These are phyloP conservation scores for Erysimum cheiranthoides DNA, from an alignment of 345 rosid genomes.

Conservation along the genomic window DNA sequence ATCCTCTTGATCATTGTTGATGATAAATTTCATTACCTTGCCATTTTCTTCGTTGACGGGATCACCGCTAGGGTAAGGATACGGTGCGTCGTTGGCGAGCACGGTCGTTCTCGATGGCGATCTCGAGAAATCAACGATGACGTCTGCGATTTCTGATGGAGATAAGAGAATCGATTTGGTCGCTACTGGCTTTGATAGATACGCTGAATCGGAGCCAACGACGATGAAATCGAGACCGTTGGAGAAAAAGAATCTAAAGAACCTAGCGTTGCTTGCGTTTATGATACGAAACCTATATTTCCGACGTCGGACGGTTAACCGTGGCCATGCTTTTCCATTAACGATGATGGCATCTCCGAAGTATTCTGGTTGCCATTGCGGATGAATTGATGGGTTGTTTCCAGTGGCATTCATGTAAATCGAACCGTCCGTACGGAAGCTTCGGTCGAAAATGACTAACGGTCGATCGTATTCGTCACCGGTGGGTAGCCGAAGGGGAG, in stretches of 20 bases:
- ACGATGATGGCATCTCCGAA: slow-evolving; percentile 85
- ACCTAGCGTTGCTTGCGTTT: slow-evolving; percentile 89
- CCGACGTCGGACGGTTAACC: slow-evolving; percentile 72
- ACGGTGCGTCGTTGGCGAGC: slow-evolving; percentile 67
- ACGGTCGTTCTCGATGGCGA: slow-evolving; percentile 59
- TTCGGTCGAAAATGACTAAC: slow-evolving; percentile 74
- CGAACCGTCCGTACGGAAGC: slow-evolving; percentile 69
- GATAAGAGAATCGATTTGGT: slow-evolving; percentile 60
- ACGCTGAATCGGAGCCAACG: slow-evolving; percentile 73
- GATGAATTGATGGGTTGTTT: slow-evolving; percentile 84
- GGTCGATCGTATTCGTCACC: slow-evolving; percentile 67
- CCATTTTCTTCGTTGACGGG: slow-evolving; percentile 66
- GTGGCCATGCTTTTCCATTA: slow-evolving; percentile 94
- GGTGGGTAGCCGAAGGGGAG: slow-evolving; percentile 60
- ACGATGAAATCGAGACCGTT: slow-evolving; percentile 68
- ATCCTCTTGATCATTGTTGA: slow-evolving; percentile 46
- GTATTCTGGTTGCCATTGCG: slow-evolving; percentile 97
- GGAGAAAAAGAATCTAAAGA: slow-evolving; percentile 71
- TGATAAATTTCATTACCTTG: slow-evolving; percentile 76
- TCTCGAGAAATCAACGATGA: slow-evolving; percentile 73
- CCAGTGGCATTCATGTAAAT: slow-evolving; percentile 87
- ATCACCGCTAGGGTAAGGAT: slow-evolving; percentile 80
- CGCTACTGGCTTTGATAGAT: slow-evolving; percentile 55
- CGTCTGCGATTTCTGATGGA: slow-evolving; percentile 85
- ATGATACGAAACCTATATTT: slow-evolving; percentile 88